Base-by-base conservation (phyloP, 805 yeast genomes). In the Cyberlindnera maclurae region DNA sequence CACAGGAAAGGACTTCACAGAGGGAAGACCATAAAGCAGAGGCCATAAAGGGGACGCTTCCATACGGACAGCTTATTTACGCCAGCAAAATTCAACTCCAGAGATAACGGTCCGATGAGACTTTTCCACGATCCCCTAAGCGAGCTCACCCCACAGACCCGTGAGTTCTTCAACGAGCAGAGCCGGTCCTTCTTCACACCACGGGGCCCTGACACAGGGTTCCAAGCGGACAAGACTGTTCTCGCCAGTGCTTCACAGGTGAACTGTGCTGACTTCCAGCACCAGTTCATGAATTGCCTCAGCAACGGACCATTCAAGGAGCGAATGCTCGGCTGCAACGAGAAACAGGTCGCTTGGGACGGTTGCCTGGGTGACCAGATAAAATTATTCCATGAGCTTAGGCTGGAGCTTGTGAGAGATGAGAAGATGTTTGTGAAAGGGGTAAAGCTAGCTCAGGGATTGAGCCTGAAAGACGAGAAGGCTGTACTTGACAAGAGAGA, bases 241-340 rank as follows among this genome's bases (percentile, higher is more conserved):
- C 31, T 34, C 16, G 15, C 15, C 13, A 15, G 17, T 10, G 13
- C 31, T 7, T 28, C 31, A 27, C 31, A 27, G 31, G 32, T 42
- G 3, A 49, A 50, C 32, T 52, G 57, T 44, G 54, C 57, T 1
- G 55, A 50, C 15, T 43, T 38, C 31, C 50, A 50, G 17, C 26
- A 40, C 3, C 45, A 39, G 12, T 50, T 47, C 39, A 35, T 49
- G 38, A 34, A 44, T 12, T 52, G 56, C 33, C 31, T 52, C 15
- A 38, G 45, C 7, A 36, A 43, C 9, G 56, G 56, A 6, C 31
- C 46, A 5, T 45, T 37, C 40, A 42, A 32, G 15, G 54, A 51
- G 22, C 41, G 41, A 9, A 29, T 45, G 22, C 30, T 29, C 4
- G 52, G 51, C 3, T 52, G 57, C 41, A 38, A 37, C 13, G 30